Percentiles rank a stretch among this genome's conserved stretches.
phyloP scores from a whole-genome alignment of 257 asterid genomes.

The Striga asiatica region DNA sequence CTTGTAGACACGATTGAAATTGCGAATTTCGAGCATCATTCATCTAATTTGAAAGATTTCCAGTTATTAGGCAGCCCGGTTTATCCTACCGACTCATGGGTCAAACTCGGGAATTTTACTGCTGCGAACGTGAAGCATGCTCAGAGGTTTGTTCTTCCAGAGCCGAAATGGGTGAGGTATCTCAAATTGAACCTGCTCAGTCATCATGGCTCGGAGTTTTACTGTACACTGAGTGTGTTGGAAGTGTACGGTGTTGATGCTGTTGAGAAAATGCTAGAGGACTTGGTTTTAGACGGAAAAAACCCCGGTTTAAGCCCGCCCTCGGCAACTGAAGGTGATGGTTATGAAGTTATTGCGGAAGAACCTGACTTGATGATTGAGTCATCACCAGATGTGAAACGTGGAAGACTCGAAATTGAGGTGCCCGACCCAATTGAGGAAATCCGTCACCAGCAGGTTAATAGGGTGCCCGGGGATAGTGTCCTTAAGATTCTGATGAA shows the following conservation, averaged over 20 bases:
- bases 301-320: slow-evolving; percentile 31
- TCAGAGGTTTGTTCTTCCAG: slow-evolving; percentile 61
- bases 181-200: slow-evolving; percentile 52
- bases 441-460: slow-evolving; percentile 55
- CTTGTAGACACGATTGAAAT: slow-evolving; percentile 64
- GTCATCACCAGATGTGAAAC: slow-evolving; percentile 32
- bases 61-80: slow-evolving; percentile 70
- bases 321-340: slow-evolving; percentile 21
- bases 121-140: slow-evolving; percentile 75
- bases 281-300: slow-evolving; percentile 39
- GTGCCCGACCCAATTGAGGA: slow-evolving; percentile 71
- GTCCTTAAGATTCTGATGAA: slow-evolving; percentile 87
- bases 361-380: slow-evolving; percentile 30
- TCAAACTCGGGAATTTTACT: slow-evolving; percentile 62
- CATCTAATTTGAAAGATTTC: slow-evolving; percentile 75
- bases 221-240: slow-evolving; percentile 72
- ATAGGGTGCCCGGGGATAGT: slow-evolving; percentile 95
- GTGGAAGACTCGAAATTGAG: slow-evolving; percentile 26
- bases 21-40: slow-evolving; percentile 89
- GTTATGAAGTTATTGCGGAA: slow-evolving; percentile 28
- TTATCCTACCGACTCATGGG: slow-evolving; percentile 92
- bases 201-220: slow-evolving; percentile 90
- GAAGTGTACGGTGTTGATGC: slow-evolving; percentile 97
- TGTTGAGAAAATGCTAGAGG: slow-evolving; percentile 96
- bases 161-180: slow-evolving; percentile 93